These are phyloP conservation scores for Ceratocystis colombiana DNA, from an alignment of 2,329 filamentous ascomycete genomes.

Conservation along the genomic window DNA sequence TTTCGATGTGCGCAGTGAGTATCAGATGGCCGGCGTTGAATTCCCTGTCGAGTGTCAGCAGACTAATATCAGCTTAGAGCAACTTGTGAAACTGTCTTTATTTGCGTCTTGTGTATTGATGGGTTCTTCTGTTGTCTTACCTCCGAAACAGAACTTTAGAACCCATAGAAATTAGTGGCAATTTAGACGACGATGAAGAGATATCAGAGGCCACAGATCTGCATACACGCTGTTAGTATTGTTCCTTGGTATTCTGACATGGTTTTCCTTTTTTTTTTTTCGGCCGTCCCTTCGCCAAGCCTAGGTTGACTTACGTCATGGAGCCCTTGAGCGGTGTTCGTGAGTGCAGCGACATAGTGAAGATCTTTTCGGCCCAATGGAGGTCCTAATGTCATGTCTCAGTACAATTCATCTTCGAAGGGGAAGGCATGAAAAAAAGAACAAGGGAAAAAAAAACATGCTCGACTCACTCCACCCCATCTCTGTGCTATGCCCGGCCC, in stretches of 20 bases:
- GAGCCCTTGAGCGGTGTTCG: slow-evolving; percentile 41
- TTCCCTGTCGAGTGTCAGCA: neutral
- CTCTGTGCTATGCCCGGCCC: neutral
- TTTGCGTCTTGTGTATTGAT: neutral
- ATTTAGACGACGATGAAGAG: neutral
- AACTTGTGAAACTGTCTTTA: too few species aligned
- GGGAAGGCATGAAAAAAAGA: neutral
- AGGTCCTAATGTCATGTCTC: slow-evolving; percentile 34
- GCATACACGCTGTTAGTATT: neutral
- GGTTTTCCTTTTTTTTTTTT: neutral
- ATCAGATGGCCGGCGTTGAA: slow-evolving; percentile 3
- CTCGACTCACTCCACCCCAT: neutral
- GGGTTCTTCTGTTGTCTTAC: neutral
- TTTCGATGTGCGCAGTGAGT: slow-evolving; percentile 6
- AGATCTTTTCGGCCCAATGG: slow-evolving; percentile 54
- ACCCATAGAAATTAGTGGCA: neutral
- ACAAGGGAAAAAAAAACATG: neutral
- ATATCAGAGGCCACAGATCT: neutral
- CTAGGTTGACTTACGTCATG: slow-evolving; percentile 29
- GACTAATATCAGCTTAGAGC: neutral
- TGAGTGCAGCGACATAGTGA: slow-evolving; percentile 44
- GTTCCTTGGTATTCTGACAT: neutral
- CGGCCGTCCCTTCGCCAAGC: neutral
- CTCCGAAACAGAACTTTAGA: neutral
- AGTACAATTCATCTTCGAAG: neutral